Conservation (phyloP, 305 asterid genomes). For the Fraxinus latifolia region DNA sequence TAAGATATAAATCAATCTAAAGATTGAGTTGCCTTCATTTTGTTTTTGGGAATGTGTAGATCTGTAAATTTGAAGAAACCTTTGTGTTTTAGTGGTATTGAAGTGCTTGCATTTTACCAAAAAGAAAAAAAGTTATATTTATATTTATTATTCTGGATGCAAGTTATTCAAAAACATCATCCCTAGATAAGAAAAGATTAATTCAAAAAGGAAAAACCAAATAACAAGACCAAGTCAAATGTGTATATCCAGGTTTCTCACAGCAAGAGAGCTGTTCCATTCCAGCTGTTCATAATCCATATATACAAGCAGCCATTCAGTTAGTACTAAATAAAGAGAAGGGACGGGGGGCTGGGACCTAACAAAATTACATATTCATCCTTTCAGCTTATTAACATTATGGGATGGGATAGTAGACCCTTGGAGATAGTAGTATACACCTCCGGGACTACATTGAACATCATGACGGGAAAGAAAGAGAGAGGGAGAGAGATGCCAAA, state of each 20-base stretch:
- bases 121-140: too few relatives aligned
- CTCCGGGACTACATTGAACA: slow-evolving; percentile 19
- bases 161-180: neutral
- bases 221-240: neutral
- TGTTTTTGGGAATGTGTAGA: neutral
- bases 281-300: slow-evolving; percentile 41
- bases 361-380: slow-evolving; percentile 41
- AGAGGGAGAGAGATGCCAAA: slow-evolving; percentile 75
- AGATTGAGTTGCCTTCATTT: neutral
- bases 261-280: slow-evolving; percentile 26
- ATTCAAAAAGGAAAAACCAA: neutral
- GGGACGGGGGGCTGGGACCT: slow-evolving; percentile 22
- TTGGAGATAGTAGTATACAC: neutral
- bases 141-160: neutral
- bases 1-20: neutral
- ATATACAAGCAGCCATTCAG: slow-evolving; percentile 49
- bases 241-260: slow-evolving; percentile 24
- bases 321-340: slow-evolving; percentile 23
- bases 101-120: neutral
- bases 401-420: slow-evolving; percentile 14
- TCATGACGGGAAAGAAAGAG: slow-evolving; percentile 72
- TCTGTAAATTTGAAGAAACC: neutral
- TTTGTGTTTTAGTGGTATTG: neutral
- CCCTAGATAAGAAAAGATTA: neutral
- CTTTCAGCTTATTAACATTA: slow-evolving; percentile 37